These are phyloP conservation scores for Ustilago tritici DNA, from an alignment of 1,284 basidiomycete species.

Conservation along the genomic window DNA sequence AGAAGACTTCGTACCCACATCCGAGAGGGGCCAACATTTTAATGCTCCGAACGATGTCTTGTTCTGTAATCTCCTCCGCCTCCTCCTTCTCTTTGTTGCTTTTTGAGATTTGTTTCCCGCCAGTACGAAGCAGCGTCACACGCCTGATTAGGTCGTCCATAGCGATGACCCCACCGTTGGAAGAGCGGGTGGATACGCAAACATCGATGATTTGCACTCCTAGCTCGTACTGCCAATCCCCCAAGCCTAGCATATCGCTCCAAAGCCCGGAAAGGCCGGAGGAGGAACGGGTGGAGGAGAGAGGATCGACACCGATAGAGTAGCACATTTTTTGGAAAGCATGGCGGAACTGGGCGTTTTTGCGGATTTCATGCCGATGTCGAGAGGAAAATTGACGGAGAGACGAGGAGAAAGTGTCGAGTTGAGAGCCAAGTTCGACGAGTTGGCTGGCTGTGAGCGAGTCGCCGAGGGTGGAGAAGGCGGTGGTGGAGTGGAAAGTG, in stretches of 20 bases:
- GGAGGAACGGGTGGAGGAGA: slow-evolving; percentile 72
- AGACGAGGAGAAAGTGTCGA: slow-evolving; percentile 83
- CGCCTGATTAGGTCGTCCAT: slow-evolving; percentile 85
- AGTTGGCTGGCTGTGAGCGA: slow-evolving; percentile 83
- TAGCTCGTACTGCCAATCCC: slow-evolving; percentile 95
- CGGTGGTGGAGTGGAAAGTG: slow-evolving; percentile 69
- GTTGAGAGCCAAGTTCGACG: slow-evolving; percentile 81
- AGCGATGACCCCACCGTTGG: slow-evolving; percentile 91
- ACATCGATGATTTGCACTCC: slow-evolving; percentile 97
- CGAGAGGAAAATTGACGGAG: slow-evolving; percentile 83
- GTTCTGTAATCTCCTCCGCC: slow-evolving; percentile 75
- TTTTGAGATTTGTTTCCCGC: slow-evolving; percentile 38
- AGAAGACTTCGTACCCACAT: slow-evolving; percentile 87
- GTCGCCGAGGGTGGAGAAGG: slow-evolving; percentile 83
- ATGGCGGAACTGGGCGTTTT: slow-evolving; percentile 87
- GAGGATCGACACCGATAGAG: slow-evolving; percentile 92
- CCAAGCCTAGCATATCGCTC: slow-evolving; percentile 81
- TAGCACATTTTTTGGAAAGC: slow-evolving; percentile 97
- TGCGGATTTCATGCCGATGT: slow-evolving; percentile 85
- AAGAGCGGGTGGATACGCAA: slow-evolving; percentile 86
- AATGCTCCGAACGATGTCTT: slow-evolving; percentile 87
- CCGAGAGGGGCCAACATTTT: slow-evolving; percentile 87
- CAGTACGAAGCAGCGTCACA: slow-evolving; percentile 80
- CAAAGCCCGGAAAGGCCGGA: slow-evolving; percentile 82
- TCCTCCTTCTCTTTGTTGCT: background rate